Evolutionary conservation across 768 basidiomycete genomes (phyloP).

Genomic region (Russula sp.): DNA sequence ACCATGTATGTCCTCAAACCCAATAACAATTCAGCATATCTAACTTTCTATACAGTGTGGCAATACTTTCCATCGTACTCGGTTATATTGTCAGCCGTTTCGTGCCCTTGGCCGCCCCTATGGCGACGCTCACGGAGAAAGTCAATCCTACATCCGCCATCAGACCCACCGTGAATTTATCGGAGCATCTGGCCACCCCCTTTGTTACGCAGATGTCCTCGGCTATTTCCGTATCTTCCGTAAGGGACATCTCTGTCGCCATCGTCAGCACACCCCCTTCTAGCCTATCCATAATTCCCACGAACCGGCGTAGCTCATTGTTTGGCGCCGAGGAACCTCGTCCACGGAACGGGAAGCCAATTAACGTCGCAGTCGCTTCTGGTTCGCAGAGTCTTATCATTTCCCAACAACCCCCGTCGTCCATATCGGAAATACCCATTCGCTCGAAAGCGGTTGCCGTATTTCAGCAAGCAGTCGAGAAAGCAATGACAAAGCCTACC

Average conservation of each 20-base stretch:
- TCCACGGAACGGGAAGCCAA: conserved; percentile 2
- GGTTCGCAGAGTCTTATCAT: conserved; percentile 9
- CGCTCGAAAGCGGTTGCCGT: conserved; percentile 22
- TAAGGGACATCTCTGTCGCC: conserved; percentile 16
- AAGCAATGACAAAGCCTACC: neutral
- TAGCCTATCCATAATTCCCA: conserved; percentile 16
- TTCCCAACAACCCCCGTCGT: conserved; percentile 14
- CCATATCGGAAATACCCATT: conserved; percentile 14
- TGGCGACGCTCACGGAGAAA: conserved; percentile 27
- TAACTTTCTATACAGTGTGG: conserved; percentile 43
- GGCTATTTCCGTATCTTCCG: conserved; percentile 16
- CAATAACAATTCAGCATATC: neutral
- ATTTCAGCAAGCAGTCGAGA: conserved; percentile 5
- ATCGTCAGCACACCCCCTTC: conserved; percentile 12
- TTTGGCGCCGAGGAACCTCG: neutral
- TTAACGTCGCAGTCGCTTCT: neutral
- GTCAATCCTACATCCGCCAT: neutral
- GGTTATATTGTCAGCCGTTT: conserved; percentile 41
- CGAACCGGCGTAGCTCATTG: neutral
- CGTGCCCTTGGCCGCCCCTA: conserved; percentile 33
- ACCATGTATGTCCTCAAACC: conserved; percentile 50
- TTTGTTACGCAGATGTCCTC: conserved; percentile 17
- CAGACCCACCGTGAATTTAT: conserved; percentile 20
- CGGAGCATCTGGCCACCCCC: conserved; percentile 3
- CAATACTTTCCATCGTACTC: conserved; percentile 62